Evolutionary conservation across 768 basidiomycete species (phyloP).

Genomic region (Pleurotus platypus): DNA sequence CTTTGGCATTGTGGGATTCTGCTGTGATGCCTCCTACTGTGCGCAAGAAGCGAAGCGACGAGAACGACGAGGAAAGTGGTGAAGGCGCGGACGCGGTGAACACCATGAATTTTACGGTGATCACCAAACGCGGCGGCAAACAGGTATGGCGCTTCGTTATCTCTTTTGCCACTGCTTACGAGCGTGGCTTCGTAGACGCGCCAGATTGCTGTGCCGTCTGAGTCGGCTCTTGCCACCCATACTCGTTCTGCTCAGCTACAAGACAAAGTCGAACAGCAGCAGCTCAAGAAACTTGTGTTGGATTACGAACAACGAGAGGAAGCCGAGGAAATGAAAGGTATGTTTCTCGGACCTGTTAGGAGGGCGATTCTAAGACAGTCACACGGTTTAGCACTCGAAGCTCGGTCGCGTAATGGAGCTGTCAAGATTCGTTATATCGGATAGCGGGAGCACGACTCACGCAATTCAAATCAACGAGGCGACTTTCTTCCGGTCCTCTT

Average conservation of each 20-base stretch:
- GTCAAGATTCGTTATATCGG: slow-evolving; percentile 80
- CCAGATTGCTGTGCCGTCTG: slow-evolving; percentile 85
- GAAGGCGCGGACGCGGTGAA: slow-evolving; percentile 21
- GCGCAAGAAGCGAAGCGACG: slow-evolving; percentile 65
- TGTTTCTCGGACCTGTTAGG: slow-evolving; percentile 1
- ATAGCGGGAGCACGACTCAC: slow-evolving; percentile 24
- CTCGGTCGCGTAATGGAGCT: slow-evolving; percentile 59
- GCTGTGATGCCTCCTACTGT: slow-evolving; percentile 66
- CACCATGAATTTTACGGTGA: slow-evolving; percentile 88
- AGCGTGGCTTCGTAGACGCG: slow-evolving; percentile 51
- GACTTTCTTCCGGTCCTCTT: neutral
- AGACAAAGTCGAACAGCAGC: slow-evolving; percentile 95
- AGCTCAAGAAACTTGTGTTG: slow-evolving; percentile 91
- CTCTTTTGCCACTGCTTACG: neutral
- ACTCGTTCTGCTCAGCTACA: slow-evolving; percentile 89
- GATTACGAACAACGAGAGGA: slow-evolving; percentile 90
- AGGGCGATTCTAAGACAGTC: neutral
- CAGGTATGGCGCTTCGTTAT: slow-evolving; percentile 48
- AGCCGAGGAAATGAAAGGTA: slow-evolving; percentile 78
- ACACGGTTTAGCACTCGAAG: slow-evolving; percentile 52
- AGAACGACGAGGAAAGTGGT: slow-evolving; percentile 45
- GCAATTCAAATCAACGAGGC: neutral
- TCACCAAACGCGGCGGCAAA: slow-evolving; percentile 92
- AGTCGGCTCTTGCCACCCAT: slow-evolving; percentile 85
- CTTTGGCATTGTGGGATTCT: slow-evolving; percentile 85